Conservation (phyloP, 2,329 filamentous ascomycete species). For the Ustilaginoidea virens region DNA sequence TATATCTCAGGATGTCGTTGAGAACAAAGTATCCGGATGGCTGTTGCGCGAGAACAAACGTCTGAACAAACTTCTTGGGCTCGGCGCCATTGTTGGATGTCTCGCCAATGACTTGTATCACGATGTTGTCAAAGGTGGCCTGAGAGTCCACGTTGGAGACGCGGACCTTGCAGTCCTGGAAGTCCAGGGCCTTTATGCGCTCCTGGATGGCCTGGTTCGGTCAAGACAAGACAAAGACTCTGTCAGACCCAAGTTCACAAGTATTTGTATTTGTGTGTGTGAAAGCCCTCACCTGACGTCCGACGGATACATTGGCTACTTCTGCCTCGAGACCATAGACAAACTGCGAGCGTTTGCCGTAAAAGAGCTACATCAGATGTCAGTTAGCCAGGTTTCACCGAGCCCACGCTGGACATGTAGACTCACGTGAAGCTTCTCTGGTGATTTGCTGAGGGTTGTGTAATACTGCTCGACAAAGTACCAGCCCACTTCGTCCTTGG, state of each 20-base stretch:
- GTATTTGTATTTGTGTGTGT: no score
- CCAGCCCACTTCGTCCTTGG: conserved; percentile 95
- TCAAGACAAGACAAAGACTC: no score
- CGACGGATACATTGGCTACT: conserved; percentile 71
- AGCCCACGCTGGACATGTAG: not conserved
- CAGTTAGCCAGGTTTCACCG: not conserved
- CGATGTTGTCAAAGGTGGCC: conserved; percentile 79
- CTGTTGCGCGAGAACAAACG: conserved; percentile 91
- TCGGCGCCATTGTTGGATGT: conserved; percentile 87
- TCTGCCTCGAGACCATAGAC: conserved; percentile 87
- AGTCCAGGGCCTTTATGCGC: conserved; percentile 81
- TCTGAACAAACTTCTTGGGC: conserved; percentile 93
- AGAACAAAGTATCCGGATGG: conserved; percentile 95
- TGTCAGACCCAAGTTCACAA: no score
- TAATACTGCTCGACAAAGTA: conserved; percentile 99
- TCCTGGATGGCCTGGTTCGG: conserved; percentile 69
- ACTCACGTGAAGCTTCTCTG: conserved; percentile 76
- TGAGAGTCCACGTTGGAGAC: conserved; percentile 97
- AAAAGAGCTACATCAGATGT: conserved; percentile 54
- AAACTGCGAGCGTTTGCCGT: conserved; percentile 90
- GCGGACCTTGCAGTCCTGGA: conserved; percentile 96
- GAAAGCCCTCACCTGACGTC: conserved; percentile 50
- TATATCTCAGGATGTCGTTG: conserved; percentile 94
- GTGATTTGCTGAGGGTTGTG: conserved; percentile 85
- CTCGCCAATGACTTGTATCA: conserved; percentile 96